Evolutionary conservation across 345 rosid genomes (phyloP).

Genomic region (Syzygium aqueum): DNA sequence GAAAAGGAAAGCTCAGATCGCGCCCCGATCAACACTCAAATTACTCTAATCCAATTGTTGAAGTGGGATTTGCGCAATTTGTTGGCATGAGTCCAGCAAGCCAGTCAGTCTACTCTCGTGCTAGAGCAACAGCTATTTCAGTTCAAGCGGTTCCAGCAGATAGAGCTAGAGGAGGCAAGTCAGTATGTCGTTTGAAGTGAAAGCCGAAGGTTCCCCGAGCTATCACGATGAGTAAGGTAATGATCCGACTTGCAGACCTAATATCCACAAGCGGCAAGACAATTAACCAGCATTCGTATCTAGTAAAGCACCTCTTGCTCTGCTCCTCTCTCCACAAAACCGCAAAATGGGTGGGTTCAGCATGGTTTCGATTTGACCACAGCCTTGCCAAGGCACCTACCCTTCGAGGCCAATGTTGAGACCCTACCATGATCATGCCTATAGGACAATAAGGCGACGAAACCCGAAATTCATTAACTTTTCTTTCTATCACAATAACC

Average conservation of each 20-base stretch:
- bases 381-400: not conserved
- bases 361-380: not conserved
- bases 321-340: not conserved
- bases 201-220: not conserved
- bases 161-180: not conserved
- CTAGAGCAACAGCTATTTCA: not conserved
- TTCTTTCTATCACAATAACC: not conserved
- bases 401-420: not conserved
- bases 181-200: not conserved
- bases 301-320: not conserved
- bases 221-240: not conserved
- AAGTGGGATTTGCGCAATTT: not conserved
- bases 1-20: not conserved
- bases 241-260: not conserved
- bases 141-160: too few species aligned
- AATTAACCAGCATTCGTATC: not conserved
- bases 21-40: not conserved
- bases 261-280: not conserved
- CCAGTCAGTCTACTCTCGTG: not conserved
- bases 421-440: not conserved
- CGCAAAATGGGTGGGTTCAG: not conserved
- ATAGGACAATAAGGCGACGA: not conserved
- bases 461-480: not conserved
- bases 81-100: accelerated
- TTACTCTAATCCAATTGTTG: not conserved